phyloP scores from a whole-genome alignment of 2,329 filamentous ascomycete genomes.

The Cylindrodendrum hubeiense region DNA sequence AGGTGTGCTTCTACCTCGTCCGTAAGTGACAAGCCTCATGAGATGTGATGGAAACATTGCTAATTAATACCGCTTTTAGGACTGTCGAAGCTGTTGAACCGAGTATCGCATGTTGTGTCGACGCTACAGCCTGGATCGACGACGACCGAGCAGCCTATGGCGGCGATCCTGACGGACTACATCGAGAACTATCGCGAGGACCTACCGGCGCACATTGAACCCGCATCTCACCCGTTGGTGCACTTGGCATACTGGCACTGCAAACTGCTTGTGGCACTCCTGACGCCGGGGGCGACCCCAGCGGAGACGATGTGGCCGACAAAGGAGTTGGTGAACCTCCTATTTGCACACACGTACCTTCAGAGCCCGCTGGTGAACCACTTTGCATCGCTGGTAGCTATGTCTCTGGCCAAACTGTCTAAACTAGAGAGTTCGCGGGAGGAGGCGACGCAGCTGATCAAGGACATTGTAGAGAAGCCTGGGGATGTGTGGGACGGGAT shows the following conservation, averaged over 20 bases:
- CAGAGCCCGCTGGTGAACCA: conserved; percentile 76
- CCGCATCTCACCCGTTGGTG: conserved; percentile 65
- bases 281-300: conserved; percentile 67
- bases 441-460: conserved; percentile 68
- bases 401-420: conserved; percentile 71
- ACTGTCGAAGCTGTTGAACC: conserved; percentile 67
- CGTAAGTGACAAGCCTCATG: conserved; percentile 61
- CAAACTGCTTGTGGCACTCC: conserved; percentile 72
- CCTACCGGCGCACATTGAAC: conserved; percentile 69
- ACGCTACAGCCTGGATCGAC: conserved; percentile 50
- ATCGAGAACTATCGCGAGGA: conserved; percentile 74
- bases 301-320: conserved; percentile 71
- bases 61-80: conserved; percentile 52
- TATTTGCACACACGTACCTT: conserved; percentile 66
- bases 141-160: conserved; percentile 50
- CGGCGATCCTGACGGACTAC: conserved; percentile 52
- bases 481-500: conserved; percentile 69
- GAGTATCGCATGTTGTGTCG: conserved; percentile 54
- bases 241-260: conserved; percentile 79
- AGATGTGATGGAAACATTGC: neutral
- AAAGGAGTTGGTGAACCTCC: conserved; percentile 68
- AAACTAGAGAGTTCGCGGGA: conserved; percentile 67
- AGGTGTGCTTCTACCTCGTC: conserved; percentile 72
- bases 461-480: conserved; percentile 68
- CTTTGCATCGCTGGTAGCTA: conserved; percentile 69